Conservation (phyloP, 2,329 filamentous ascomycete species). For the Neurospora crassa region DNA sequence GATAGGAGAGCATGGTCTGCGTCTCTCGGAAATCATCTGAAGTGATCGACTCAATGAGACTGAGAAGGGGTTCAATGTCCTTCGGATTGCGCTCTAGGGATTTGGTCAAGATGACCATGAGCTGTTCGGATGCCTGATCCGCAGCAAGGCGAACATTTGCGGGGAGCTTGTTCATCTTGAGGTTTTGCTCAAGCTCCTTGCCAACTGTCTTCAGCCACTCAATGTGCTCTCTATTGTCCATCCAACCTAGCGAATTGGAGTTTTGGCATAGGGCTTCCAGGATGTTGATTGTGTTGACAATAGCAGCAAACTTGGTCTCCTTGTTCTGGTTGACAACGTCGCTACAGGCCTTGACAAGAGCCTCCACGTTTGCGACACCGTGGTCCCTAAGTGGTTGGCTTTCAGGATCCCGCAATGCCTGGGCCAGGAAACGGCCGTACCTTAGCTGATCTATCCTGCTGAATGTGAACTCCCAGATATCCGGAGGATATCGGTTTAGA, state of each 20-base stretch:
- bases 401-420: constrained; percentile 67
- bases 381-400: constrained; percentile 67
- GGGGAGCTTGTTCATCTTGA: constrained; percentile 61
- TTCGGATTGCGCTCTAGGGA: constrained; percentile 66
- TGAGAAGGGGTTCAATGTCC: constrained; percentile 76
- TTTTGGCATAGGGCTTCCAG: constrained; percentile 69
- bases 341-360: constrained; percentile 57
- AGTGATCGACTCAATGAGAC: constrained; percentile 74
- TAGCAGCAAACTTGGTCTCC: constrained; percentile 58
- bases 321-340: constrained; percentile 55
- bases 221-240: constrained; percentile 55
- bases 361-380: constrained; percentile 63
- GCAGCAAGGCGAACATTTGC: constrained; percentile 69
- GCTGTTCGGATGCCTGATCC: constrained; percentile 79
- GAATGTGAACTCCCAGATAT: constrained; percentile 75
- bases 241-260: constrained; percentile 57
- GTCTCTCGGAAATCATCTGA: constrained; percentile 71
- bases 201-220: constrained; percentile 56
- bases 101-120: constrained; percentile 76
- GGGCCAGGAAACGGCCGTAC: constrained; percentile 84
- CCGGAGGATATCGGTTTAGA: constrained; percentile 83
- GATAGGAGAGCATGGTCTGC: constrained; percentile 67
- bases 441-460: constrained; percentile 71
- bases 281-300: constrained; percentile 82
- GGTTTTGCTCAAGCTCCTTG: constrained; percentile 67